Conservation (phyloP, 768 basidiomycete genomes). For the Pleurotus eryngii region DNA sequence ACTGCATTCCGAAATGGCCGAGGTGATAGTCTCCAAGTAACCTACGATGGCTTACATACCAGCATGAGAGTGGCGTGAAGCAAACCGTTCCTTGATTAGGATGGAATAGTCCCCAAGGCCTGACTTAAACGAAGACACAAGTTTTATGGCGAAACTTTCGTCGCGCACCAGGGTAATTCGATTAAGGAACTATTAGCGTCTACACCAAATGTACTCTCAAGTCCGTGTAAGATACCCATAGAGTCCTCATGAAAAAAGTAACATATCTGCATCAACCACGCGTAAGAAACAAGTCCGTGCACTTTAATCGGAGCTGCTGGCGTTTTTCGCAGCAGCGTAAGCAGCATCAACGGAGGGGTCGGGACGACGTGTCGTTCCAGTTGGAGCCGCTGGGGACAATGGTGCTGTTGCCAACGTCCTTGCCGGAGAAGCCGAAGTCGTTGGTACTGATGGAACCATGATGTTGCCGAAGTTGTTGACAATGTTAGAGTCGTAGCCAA, state of each 20-base stretch:
- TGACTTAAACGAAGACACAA: neutral
- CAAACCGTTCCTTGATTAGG: neutral
- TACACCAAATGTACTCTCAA: slow-evolving; percentile 7
- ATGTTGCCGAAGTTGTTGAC: slow-evolving; percentile 30
- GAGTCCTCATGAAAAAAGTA: neutral
- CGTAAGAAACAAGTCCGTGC: neutral
- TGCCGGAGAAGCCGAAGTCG: slow-evolving; percentile 39
- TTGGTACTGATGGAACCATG: slow-evolving; percentile 31
- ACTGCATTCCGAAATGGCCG: no score
- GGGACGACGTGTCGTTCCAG: slow-evolving; percentile 31
- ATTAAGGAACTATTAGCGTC: slow-evolving; percentile 8
- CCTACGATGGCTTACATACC: no score
- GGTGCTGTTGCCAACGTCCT: slow-evolving; percentile 33
- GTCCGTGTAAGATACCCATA: slow-evolving; percentile 8
- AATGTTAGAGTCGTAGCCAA: slow-evolving; percentile 38
- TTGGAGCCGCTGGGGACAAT: slow-evolving; percentile 35
- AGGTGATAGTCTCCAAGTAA: no score
- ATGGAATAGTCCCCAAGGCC: neutral
- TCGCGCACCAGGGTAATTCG: slow-evolving; percentile 7
- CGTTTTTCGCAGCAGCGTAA: slow-evolving; percentile 26
- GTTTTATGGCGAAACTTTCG: slow-evolving; percentile 1
- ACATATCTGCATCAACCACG: neutral
- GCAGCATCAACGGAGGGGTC: slow-evolving; percentile 28
- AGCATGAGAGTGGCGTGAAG: no score
- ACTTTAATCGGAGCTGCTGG: slow-evolving; percentile 11